A percentile compares a stretch with the other conserved stretches of the same genome.
Conservation (phyloP, 2,329 filamentous ascomycete genomes). For the Talaromyces verruculosus region DNA sequence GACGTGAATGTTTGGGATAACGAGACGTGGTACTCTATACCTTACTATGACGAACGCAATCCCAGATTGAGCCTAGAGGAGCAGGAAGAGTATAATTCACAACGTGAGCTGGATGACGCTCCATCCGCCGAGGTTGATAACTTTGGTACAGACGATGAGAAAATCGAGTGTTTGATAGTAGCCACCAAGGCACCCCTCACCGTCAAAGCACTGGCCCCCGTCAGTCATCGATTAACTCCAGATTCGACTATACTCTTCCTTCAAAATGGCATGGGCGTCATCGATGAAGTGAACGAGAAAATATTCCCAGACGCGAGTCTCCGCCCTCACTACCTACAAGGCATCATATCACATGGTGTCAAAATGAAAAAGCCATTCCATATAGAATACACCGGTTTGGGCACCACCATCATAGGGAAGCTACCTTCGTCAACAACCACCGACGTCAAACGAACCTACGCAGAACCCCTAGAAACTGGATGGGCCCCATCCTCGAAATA, state of each 20-base stretch:
- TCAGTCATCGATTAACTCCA: conserved; percentile 66
- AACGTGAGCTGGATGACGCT: neutral
- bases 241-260: conserved; percentile 73
- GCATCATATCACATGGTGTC: conserved; percentile 62
- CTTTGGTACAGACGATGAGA: conserved; percentile 41
- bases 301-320: conserved; percentile 66
- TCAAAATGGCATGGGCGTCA: conserved; percentile 77
- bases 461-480: conserved; percentile 26
- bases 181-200: conserved; percentile 72
- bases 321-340: conserved; percentile 75
- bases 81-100: conserved; percentile 10
- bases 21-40: conserved; percentile 36
- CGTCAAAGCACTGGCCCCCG: conserved; percentile 62
- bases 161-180: conserved; percentile 73
- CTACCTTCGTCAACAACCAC: conserved; percentile 36
- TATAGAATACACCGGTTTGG: conserved; percentile 59
- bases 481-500: conserved; percentile 53
- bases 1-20: conserved; percentile 44
- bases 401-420: conserved; percentile 58
- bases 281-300: conserved; percentile 71
- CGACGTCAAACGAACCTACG: neutral
- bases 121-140: neutral
- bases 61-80: conserved; percentile 17
- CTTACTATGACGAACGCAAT: conserved; percentile 27
- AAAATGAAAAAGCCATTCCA: conserved; percentile 52